Percentiles rank a stretch among this genome's conserved stretches.
These are phyloP conservation scores for Croton setiger DNA, from an alignment of 441 rosid species.

Conservation along the genomic window DNA sequence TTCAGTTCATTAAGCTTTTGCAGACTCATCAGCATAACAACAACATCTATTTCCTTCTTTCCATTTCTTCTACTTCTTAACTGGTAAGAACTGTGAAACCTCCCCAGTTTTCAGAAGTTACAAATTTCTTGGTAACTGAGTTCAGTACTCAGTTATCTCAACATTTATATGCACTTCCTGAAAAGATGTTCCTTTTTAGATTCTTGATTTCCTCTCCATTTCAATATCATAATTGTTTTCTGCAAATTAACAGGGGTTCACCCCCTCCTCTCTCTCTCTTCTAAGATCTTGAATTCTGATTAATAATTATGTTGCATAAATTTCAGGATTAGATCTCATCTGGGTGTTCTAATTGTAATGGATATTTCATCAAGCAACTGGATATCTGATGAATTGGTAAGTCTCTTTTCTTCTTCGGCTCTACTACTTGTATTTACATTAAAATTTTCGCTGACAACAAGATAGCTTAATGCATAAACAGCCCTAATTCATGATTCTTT, in stretches of 20 bases:
- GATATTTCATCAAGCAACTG: slow-evolving; percentile 35
- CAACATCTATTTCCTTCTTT: background rate
- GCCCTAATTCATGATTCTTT: no score
- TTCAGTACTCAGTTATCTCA: background rate
- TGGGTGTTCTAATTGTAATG: slow-evolving; percentile 33
- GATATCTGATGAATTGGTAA: slow-evolving; percentile 35
- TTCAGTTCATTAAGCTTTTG: background rate
- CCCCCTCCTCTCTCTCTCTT: background rate
- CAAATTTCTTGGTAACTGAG: background rate
- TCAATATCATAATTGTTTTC: background rate
- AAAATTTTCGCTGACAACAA: background rate
- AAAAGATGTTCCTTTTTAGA: background rate
- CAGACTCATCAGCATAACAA: background rate
- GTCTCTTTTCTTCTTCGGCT: background rate
- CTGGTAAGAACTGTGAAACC: background rate
- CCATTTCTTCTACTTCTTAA: background rate
- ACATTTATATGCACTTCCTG: background rate
- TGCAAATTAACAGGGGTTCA: background rate
- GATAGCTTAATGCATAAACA: no score
- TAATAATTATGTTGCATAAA: background rate
- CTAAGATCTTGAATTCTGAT: background rate
- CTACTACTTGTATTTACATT: no score
- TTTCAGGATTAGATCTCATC: background rate
- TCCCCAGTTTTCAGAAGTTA: background rate
- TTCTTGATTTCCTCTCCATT: background rate